Base-by-base conservation (phyloP, 305 asterid species). In the Solanum aculeatissimum region DNA sequence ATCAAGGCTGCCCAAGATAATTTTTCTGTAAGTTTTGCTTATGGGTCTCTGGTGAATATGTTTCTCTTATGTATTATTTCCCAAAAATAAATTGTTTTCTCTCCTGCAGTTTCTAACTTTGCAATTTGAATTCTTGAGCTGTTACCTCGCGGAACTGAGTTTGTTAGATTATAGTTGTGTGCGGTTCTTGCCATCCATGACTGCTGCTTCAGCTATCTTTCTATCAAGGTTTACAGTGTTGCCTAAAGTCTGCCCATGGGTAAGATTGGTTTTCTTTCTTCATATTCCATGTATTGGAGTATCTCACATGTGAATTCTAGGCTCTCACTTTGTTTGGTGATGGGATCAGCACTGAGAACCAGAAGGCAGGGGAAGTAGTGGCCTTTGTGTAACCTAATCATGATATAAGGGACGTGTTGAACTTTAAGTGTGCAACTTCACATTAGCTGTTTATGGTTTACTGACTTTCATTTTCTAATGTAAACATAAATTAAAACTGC, bases 181-280 rank as follows among this genome's bases (percentile, higher is more conserved):
- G n/a, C 85, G 89, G 80, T 90, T 87, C 91, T 65, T 91, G 87
- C 93, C 97, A 86, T 93, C 97, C 38, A 45, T 85, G 55, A 81
- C 93, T 87, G 97, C 97, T 77, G 96, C 96, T 79, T 92, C 97
- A 21, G 91, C 89, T 75, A 84, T 93, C 87, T 92, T 92, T 92
- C 94, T 93, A 51, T 89, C 95, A 69, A 91, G 91, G 82, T 83
- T 90, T 49, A 89, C 81, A 53, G 78, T 91, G 82, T 88, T 83
- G 62, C 95, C 96, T 35, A 85, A 85, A 53, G 40, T 9, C 82
- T 92, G 89, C 65, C 96, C 91, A 42, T 93, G 97, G 96, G 97
- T 93, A 88, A 91, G 91, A 88, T 82, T 77, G 47, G 29, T 62
- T 49, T 55, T 81, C 19, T 47, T 84, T 78, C 42, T 32, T 78